These are phyloP conservation scores for Yamadazyma spencermartinsiae DNA, from an alignment of 1,139 yeast species.

Conservation along the genomic window DNA sequence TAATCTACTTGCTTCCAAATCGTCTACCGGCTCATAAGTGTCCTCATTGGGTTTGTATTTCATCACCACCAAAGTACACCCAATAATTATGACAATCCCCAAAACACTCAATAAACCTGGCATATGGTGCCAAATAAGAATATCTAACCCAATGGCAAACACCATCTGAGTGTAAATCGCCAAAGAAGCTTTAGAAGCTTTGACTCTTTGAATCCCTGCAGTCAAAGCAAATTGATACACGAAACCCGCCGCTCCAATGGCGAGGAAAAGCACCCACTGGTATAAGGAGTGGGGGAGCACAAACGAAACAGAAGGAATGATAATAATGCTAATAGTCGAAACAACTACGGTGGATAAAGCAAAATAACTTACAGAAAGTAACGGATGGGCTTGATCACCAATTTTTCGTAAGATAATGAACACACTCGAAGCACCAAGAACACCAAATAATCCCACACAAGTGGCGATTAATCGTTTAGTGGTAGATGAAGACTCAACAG, in stretches of 20 bases:
- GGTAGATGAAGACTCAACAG: conserved; percentile 40
- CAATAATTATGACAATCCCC: conserved; percentile 69
- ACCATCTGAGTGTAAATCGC: conserved; percentile 76
- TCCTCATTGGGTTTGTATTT: conserved; percentile 39
- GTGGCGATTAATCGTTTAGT: conserved; percentile 57
- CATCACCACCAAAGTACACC: conserved; percentile 64
- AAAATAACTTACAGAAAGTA: conserved; percentile 75
- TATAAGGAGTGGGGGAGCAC: conserved; percentile 55
- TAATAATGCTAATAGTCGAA: conserved; percentile 53
- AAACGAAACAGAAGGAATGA: conserved; percentile 60
- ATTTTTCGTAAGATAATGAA: conserved; percentile 72
- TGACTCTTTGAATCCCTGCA: conserved; percentile 80
- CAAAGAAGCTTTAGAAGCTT: conserved; percentile 75
- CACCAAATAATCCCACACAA: conserved; percentile 65
- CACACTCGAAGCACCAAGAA: conserved; percentile 68
- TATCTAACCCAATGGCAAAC: conserved; percentile 80
- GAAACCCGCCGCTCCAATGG: conserved; percentile 78
- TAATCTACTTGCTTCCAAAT: conserved; percentile 3
- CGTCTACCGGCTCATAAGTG: conserved; percentile 10
- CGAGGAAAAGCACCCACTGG: conserved; percentile 65
- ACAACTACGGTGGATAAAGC: conserved; percentile 60
- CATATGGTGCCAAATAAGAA: conserved; percentile 65
- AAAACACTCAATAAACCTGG: conserved; percentile 69
- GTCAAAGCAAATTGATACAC: conserved; percentile 77
- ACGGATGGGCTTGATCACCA: conserved; percentile 77